Base-by-base conservation (phyloP, 2,329 filamentous ascomycete species). In the Botrytis tulipae region DNA sequence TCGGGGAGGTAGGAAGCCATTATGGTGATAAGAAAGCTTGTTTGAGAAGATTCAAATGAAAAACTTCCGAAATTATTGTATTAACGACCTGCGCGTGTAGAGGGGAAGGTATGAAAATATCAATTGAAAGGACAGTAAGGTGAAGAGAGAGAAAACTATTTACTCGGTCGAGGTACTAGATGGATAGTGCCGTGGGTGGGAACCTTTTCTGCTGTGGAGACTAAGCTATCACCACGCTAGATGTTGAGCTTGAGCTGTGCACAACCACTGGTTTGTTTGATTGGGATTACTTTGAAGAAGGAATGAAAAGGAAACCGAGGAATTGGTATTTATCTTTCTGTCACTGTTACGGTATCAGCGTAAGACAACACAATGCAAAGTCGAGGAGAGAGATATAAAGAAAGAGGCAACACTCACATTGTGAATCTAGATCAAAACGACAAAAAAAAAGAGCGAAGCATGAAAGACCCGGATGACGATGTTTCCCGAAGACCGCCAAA, bases 1-100 rank as follows among this genome's bases (percentile, higher is more conserved):
- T 80, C 78, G 18, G 84, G 82, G 59, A 85, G 78, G 48, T 81
- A 79, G 40, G 82, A 81, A 46, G 76, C 73, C 79, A 81, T 81
- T 73, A 12, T 67, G 25, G 29, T 51, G 60, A 16, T 25, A n/a
- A 44, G 29, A n/a, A 35, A 54, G 44, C 22, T 18, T 25, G 4
- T 35, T 66, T n/a, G 61, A 10, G 14, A n/a, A 29, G 4, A 51
- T 40, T n/a, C n/a, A 25, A 51, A 40, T 37, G 61, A 46, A 18
- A 46, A 22, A 20, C 16, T 25, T 32, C 2, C 20, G 29, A 32
- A 32, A 65, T 65, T 65, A 65, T 65, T 22, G 44, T n/a, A 54
- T 63, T 25, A 46, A 42, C 16, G 44, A 35, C 42, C 57, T 71
- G 69, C 57, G 57, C n/a, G 69, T 44, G 3, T 44, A 57, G 37